Percentiles rank a stretch among this genome's conserved stretches.
Conservation (phyloP, 2,329 filamentous ascomycete species). For the Lecanicillium sp. region DNA sequence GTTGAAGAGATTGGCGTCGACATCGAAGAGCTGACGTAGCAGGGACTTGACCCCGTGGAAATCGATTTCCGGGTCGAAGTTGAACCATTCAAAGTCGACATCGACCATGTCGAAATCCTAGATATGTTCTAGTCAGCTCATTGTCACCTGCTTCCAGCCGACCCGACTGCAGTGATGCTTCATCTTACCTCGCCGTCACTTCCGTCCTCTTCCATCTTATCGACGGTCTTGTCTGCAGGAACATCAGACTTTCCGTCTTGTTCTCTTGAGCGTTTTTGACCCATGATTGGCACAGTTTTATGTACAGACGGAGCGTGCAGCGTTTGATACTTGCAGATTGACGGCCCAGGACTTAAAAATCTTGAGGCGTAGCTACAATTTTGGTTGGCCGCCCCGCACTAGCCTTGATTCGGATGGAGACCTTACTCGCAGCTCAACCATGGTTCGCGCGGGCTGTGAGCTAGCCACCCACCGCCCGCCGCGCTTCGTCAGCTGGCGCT, state of each 20-base stretch:
- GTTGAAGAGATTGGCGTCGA: constrained; percentile 78
- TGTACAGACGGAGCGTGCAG: not conserved
- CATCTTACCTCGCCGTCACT: constrained; percentile 44
- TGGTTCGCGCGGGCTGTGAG: not conserved
- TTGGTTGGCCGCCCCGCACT: constrained; percentile 7
- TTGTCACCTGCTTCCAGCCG: not conserved
- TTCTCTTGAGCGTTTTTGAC: constrained; percentile 44
- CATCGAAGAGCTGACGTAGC: constrained; percentile 84
- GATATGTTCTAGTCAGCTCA: constrained; percentile 6
- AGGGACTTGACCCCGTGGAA: constrained; percentile 92
- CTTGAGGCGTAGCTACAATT: constrained; percentile 1
- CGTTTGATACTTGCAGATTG: not conserved
- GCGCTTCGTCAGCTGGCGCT: not conserved
- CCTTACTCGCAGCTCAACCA: not conserved
- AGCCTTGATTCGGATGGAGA: constrained; percentile 3
- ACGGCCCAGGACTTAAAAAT: too few species aligned
- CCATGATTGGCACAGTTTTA: constrained; percentile 26
- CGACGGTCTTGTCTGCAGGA: constrained; percentile 30
- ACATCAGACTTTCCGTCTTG: constrained; percentile 34
- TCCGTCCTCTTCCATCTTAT: constrained; percentile 44
- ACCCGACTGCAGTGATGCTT: constrained; percentile 2
- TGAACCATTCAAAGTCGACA: constrained; percentile 98
- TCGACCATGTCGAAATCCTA: constrained; percentile 88
- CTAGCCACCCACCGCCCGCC: not conserved
- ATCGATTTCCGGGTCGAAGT: constrained; percentile 80